These are phyloP conservation scores for Hyphopichia khmerensis DNA, from an alignment of 1,139 yeast genomes.

Conservation along the genomic window DNA sequence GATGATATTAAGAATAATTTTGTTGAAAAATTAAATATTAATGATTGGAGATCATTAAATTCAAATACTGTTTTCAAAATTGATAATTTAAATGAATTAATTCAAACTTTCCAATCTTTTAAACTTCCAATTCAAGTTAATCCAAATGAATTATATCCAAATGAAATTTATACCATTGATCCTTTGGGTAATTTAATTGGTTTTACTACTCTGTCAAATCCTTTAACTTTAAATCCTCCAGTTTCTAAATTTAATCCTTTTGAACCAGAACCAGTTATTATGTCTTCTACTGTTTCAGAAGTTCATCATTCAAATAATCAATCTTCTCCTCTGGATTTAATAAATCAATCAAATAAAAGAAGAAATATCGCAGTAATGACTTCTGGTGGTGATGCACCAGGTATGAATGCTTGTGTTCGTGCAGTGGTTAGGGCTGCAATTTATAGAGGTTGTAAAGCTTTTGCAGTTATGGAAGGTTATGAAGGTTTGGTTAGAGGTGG, in stretches of 20 bases:
- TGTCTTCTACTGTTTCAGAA: slow-evolving; percentile 10
- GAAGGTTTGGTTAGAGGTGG: slow-evolving; percentile 76
- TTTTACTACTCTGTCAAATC: slow-evolving; percentile 58
- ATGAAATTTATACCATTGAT: slow-evolving; percentile 65
- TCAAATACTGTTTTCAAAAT: slow-evolving; percentile 39
- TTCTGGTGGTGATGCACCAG: slow-evolving; percentile 86
- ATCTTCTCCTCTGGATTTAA: slow-evolving; percentile 5
- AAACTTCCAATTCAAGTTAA: slow-evolving; percentile 33
- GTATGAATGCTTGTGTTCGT: slow-evolving; percentile 81
- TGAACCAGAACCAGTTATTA: slow-evolving; percentile 4
- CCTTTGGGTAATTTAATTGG: slow-evolving; percentile 70
- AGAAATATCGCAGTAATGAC: slow-evolving; percentile 81
- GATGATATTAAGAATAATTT: background rate
- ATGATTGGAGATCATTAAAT: slow-evolving; percentile 55
- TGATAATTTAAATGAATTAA: slow-evolving; percentile 31
- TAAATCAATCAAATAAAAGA: slow-evolving; percentile 6
- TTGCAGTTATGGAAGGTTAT: slow-evolving; percentile 75
- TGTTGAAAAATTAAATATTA: slow-evolving; percentile 7
- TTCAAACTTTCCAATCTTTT: slow-evolving; percentile 26
- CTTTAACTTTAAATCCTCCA: slow-evolving; percentile 54
- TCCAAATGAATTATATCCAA: slow-evolving; percentile 69
- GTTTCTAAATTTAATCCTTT: slow-evolving; percentile 18
- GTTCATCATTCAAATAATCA: slow-evolving; percentile 9
- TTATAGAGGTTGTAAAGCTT: slow-evolving; percentile 68
- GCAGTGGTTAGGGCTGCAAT: slow-evolving; percentile 79